phyloP scores from a whole-genome alignment of 371 early-diverging fungal genomes.

The Mucor mucedo region DNA sequence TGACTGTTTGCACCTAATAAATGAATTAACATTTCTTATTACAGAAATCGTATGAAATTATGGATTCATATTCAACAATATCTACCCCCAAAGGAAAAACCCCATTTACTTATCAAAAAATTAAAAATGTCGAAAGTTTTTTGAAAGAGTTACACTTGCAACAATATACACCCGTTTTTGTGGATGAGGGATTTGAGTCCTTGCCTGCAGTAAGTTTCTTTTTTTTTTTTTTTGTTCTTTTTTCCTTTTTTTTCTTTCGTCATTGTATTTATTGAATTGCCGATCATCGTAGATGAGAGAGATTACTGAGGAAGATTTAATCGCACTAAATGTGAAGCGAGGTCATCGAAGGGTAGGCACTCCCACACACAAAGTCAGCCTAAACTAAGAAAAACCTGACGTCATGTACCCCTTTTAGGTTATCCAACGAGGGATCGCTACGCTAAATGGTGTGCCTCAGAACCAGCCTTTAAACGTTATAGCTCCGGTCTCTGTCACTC shows the following conservation, averaged over 20 bases:
- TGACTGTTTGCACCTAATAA: too few species aligned
- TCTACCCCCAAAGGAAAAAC: background rate
- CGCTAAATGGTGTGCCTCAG: conserved; percentile 38
- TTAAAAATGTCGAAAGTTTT: conserved; percentile 20
- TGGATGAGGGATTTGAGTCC: conserved; percentile 54
- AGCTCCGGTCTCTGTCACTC: background rate
- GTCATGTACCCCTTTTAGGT: conserved; percentile 18
- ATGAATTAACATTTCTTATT: background rate
- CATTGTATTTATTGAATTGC: background rate
- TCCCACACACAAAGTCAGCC: too few species aligned
- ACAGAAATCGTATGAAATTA: conserved; percentile 11
- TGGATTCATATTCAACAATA: conserved; percentile 11
- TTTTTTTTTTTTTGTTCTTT: background rate
- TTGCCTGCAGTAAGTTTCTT: conserved; percentile 41
- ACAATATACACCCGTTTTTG: conserved; percentile 40
- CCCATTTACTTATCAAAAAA: conserved; percentile 2
- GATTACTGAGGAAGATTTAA: conserved; percentile 53
- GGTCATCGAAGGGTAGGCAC: conserved; percentile 52
- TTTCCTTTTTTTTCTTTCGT: background rate
- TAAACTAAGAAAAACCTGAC: background rate
- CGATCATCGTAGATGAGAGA: conserved; percentile 38
- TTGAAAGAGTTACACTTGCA: conserved; percentile 35
- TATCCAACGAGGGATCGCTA: conserved; percentile 55
- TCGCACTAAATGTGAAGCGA: conserved; percentile 52
- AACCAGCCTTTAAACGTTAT: conserved; percentile 21